Base-by-base conservation (phyloP, 495 filamentous ascomycete species). In the Podospora australis region DNA sequence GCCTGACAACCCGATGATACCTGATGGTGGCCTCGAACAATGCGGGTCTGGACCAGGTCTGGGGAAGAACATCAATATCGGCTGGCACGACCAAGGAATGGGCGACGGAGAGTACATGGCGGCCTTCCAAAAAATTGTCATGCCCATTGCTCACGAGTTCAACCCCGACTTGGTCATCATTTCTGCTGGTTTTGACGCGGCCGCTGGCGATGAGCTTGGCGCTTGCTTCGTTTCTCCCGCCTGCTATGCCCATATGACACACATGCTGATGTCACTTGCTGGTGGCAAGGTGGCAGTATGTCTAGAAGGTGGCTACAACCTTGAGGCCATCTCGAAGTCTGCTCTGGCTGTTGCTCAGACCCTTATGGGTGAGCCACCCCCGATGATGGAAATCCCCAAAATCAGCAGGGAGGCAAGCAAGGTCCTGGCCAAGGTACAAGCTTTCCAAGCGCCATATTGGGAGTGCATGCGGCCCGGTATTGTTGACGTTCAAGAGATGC, bases 191-290 rank as follows among this genome's bases (percentile, higher is more conserved):
- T 99, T 99, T 50, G 92, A 99, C 67, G 92, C 92, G 4, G 92
- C 92, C 2, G 87, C 80, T 35, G 92, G 94, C 6, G 92, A 99
- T 66, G 82, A 87, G 46, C 75, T 99, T 16, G 92, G 92, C 29
- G 88, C 83, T 25, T 99, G 94, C 62, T 89, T 84, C 55, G 91
- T 97, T 4, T 83, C 89, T 0, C 92, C 92, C 0, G 66, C 81
- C 19, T 91, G 94, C 59, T 99, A 97, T 63, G 88, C 89, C 16
- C 91, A 97, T 58, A 97, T 99, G 92, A 96, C 94, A 7, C 87
- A 96, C 59, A 96, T 96, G 90, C 77, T 99, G 14, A 97, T 96
- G 90, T 83, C 84, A 10, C 78, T 99, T n/a, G 90, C 92, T 2
- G 73, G 82, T 36, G 92, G 92, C 29, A 96, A 92, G 62, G 74